These are phyloP conservation scores for Onygenales sp. DNA, from an alignment of 2,329 filamentous ascomycete species.

Conservation along the genomic window DNA sequence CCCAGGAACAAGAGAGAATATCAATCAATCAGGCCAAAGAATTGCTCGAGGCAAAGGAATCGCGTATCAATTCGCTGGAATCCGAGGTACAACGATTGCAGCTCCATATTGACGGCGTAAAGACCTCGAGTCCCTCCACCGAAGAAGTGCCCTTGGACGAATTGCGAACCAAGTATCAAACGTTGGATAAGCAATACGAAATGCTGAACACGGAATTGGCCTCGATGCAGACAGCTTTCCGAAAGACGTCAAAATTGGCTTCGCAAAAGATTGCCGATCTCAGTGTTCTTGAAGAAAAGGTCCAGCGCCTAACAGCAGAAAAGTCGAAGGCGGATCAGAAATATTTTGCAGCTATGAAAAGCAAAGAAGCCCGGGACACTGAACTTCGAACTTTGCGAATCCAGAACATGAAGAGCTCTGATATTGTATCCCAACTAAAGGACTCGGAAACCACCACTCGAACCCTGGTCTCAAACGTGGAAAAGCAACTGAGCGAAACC, in stretches of 20 bases:
- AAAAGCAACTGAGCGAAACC: slow-evolving; percentile 80
- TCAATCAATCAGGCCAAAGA: slow-evolving; percentile 69
- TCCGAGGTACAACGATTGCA: slow-evolving; percentile 67
- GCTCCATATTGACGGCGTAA: slow-evolving; percentile 43
- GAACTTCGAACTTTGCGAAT: slow-evolving; percentile 71
- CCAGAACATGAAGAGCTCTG: slow-evolving; percentile 82
- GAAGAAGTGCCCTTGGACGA: slow-evolving; percentile 59
- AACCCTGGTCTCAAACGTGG: slow-evolving; percentile 67
- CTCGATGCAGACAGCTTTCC: slow-evolving; percentile 84
- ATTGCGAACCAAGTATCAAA: slow-evolving; percentile 61
- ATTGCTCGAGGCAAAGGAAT: slow-evolving; percentile 66
- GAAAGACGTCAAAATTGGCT: slow-evolving; percentile 74
- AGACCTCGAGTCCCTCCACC: slow-evolving; percentile 33
- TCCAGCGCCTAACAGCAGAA: slow-evolving; percentile 65
- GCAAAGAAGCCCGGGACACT: slow-evolving; percentile 72
- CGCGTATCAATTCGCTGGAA: slow-evolving; percentile 72
- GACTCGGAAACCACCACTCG: slow-evolving; percentile 74
- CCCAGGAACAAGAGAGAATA: slow-evolving; percentile 64
- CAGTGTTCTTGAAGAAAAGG: slow-evolving; percentile 64
- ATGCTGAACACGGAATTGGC: slow-evolving; percentile 81
- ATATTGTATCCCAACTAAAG: slow-evolving; percentile 89
- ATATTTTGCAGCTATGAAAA: slow-evolving; percentile 91
- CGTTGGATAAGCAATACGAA: slow-evolving; percentile 68
- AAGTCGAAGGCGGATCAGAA: slow-evolving; percentile 97
- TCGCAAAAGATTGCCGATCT: slow-evolving; percentile 80